Percentiles rank a stretch among this genome's conserved stretches.
Conservation (phyloP, 2,329 filamentous ascomycete species). For the Cylindrodendrum hubeiense region DNA sequence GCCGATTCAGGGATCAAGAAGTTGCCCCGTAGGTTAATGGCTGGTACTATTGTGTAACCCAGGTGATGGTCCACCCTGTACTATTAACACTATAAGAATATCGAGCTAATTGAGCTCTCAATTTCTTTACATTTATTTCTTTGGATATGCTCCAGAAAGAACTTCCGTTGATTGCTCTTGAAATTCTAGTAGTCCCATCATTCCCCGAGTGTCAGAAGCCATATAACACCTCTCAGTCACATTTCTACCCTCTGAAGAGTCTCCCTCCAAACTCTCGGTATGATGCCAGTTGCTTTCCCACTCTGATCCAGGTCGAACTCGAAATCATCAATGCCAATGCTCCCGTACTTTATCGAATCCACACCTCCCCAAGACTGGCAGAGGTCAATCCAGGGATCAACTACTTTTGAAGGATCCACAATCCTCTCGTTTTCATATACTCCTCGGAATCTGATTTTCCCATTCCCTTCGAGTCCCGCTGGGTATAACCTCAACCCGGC, state of each 20-base stretch:
- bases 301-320: slow-evolving; percentile 2
- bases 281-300: not conserved
- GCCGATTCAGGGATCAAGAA: too few species aligned
- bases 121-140: too few species aligned
- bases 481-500: slow-evolving; percentile 4
- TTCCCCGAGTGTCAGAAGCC: too few species aligned
- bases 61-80: too few species aligned
- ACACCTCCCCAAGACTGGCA: slow-evolving; percentile 4
- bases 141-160: too few species aligned
- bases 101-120: too few species aligned
- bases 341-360: slow-evolving; percentile 7
- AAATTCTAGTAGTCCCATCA: too few species aligned
- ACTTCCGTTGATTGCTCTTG: too few species aligned
- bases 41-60: too few species aligned
- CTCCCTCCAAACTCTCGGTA: slow-evolving; percentile 2
- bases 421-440: not conserved
- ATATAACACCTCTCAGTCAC: too few species aligned
- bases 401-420: not conserved
- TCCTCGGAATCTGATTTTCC: not conserved
- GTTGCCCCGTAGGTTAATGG: too few species aligned
- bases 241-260: not conserved
- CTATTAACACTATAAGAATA: too few species aligned
- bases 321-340: slow-evolving; percentile 13
- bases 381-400: slow-evolving; percentile 14
- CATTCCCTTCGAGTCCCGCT: not conserved